Conservation (phyloP, 2,329 filamentous ascomycete genomes). For the Madurella fahalii region DNA sequence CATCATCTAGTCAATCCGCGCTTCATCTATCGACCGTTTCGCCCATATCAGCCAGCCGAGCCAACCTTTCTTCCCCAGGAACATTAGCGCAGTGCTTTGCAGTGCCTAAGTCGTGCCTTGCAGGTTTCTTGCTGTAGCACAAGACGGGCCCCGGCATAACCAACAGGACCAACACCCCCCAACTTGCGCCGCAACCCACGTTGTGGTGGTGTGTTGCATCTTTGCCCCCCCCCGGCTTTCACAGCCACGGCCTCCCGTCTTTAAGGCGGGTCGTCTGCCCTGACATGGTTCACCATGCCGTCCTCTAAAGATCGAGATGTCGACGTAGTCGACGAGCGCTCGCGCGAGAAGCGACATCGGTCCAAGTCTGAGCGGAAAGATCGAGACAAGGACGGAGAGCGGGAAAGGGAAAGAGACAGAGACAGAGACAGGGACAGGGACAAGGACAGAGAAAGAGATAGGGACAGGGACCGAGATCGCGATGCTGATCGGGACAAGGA, state of each 20-base stretch:
- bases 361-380: slow-evolving; percentile 29
- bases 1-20: slow-evolving; percentile 5
- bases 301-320: slow-evolving; percentile 32
- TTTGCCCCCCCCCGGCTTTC: not conserved
- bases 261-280: slow-evolving; percentile 19
- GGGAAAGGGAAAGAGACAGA: slow-evolving; percentile 25
- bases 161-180: slow-evolving; percentile 6
- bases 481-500: slow-evolving; percentile 31
- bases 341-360: slow-evolving; percentile 37
- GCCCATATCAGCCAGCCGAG: not conserved
- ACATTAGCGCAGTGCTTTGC: not conserved
- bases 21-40: not conserved
- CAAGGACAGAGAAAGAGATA: slow-evolving; percentile 19
- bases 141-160: not conserved
- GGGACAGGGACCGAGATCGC: slow-evolving; percentile 32
- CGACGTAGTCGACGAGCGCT: slow-evolving; percentile 33
- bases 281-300: slow-evolving; percentile 29
- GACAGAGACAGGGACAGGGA: slow-evolving; percentile 26
- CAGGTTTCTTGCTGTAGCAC: too few relatives aligned
- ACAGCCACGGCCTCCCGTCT: slow-evolving; percentile 17
- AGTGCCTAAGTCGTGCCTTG: not conserved
- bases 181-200: slow-evolving; percentile 13
- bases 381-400: slow-evolving; percentile 21
- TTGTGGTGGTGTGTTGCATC: slow-evolving; percentile 1
- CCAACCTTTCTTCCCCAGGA: slow-evolving; percentile 1